Evolutionary conservation across 2,329 filamentous ascomycete genomes (phyloP), one percentile per base, ranked within the genome.

Genomic region (Sarocladium kiliense): DNA sequence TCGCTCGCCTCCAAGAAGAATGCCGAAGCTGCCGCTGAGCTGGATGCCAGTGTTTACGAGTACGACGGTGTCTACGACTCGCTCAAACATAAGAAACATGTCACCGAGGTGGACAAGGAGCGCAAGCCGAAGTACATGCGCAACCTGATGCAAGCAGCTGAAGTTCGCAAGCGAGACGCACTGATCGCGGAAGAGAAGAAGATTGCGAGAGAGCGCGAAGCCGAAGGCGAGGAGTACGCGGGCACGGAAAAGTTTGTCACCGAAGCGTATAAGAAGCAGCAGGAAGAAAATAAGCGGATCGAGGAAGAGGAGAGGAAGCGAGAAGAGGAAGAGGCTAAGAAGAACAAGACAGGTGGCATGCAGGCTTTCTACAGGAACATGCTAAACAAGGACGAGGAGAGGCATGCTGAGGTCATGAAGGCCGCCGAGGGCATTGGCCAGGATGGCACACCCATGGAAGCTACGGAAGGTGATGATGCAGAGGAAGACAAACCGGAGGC

Each of bases 201-300:
- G 68, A 78, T 94, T 62, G 85, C 88, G 62, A 80, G 85, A 23
- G 89, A 94, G 67, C 80, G 89, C 45, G 89, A 89, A 63, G 86
- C 83, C 0, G 90, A 94, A 67, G 89, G 89, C 18, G 89, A 93
- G 32, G 87, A 88, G 65, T 94, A 85, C 63, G 87, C 81, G 0
- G 89, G 87, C 63, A 94, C 92, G 73, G 90, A 94, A 66, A 89
- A 87, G 70, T 94, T 94, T 62, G 90, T 94, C 32, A 94, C 89
- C 0, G 86, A 85, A 56, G 89, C 89, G 34, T 95, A 94, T 68
- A 90, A 88, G 74, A 79, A 80, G 65, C 89, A 93, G 66, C 88
- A 92, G 64, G 88, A 87, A 66, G 89, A 92, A 68, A 85, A 89
- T 60, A 75, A 77, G 61, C 74, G 77, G 55, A 65, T 89, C 9